phyloP scores from a whole-genome alignment of 163 green algal species.

The Coccomyxa subellipsoidea region DNA sequence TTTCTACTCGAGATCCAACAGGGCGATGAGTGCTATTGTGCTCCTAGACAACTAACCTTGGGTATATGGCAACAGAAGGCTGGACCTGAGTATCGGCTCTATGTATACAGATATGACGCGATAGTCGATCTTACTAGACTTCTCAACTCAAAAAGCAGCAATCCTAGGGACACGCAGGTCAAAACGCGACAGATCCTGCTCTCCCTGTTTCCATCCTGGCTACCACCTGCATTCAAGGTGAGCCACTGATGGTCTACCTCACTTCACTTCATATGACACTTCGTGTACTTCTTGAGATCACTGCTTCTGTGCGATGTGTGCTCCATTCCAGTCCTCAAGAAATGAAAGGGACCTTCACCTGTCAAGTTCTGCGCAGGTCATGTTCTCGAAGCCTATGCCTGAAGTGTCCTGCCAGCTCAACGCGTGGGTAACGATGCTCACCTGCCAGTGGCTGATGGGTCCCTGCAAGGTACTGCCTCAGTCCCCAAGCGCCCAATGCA shows the following conservation, averaged over 20 bases:
- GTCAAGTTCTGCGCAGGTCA: constrained; percentile 39
- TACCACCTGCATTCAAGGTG: constrained; percentile 70
- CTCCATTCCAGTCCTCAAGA: neutral
- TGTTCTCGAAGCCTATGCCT: constrained; percentile 46
- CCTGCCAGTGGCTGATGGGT: constrained; percentile 93
- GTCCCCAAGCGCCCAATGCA: neutral
- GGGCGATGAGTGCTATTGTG: too few relatives aligned
- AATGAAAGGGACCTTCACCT: neutral
- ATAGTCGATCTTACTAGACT: constrained; percentile 79
- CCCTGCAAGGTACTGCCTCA: constrained; percentile 30
- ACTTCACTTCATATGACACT: neutral
- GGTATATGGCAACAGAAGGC: too few relatives aligned
- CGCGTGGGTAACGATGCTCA: constrained; percentile 74
- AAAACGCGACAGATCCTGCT: constrained; percentile 63
- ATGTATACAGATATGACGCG: constrained; percentile 59
- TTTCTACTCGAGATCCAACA: too few relatives aligned
- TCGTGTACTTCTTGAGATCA: neutral
- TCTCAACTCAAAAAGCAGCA: constrained; percentile 62
- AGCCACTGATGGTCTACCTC: neutral
- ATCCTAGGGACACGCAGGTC: constrained; percentile 56
- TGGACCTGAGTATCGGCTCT: neutral
- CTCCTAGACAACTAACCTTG: too few relatives aligned
- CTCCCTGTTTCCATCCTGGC: constrained; percentile 76
- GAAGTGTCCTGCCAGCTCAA: constrained; percentile 70
- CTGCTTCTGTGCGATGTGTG: neutral